Percentiles rank a stretch among this genome's conserved stretches.
Evolutionary conservation across 164 flowering plant species (phyloP).

Genomic region (Saururus chinensis): DNA sequence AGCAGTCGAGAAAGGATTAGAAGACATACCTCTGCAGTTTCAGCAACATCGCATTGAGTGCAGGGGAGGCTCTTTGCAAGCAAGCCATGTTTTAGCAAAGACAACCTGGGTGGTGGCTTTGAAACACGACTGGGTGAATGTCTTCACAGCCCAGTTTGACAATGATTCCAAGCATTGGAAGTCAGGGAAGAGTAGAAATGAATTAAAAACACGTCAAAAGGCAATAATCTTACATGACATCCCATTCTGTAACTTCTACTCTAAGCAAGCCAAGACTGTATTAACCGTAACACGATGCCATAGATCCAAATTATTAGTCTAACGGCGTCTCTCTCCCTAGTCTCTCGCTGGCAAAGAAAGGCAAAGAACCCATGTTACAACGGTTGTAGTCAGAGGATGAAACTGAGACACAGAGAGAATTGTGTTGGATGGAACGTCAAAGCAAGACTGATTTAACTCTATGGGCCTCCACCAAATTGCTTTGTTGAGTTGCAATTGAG

Average conservation of each 20-base stretch:
- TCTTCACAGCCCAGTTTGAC: not conserved
- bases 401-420: no score
- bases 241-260: not conserved
- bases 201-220: not conserved
- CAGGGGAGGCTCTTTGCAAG: conserved; percentile 48
- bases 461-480: no score
- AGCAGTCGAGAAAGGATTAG: not conserved
- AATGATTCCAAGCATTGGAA: not conserved
- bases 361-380: no score
- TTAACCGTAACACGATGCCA: no score
- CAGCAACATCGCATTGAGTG: conserved; percentile 51
- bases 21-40: conserved; percentile 33
- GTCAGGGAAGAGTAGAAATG: not conserved
- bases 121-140: not conserved
- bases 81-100: conserved; percentile 26
- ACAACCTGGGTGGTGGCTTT: not conserved
- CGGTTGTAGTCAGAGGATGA: no score
- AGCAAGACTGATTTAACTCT: no score
- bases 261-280: not conserved
- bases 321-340: no score
- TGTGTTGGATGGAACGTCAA: no score
- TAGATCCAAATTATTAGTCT: no score
- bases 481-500: no score
- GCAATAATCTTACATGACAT: not conserved
- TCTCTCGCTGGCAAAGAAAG: no score